Conservation (phyloP, 129 eudicot species). For the Flaveria ramosissima region DNA sequence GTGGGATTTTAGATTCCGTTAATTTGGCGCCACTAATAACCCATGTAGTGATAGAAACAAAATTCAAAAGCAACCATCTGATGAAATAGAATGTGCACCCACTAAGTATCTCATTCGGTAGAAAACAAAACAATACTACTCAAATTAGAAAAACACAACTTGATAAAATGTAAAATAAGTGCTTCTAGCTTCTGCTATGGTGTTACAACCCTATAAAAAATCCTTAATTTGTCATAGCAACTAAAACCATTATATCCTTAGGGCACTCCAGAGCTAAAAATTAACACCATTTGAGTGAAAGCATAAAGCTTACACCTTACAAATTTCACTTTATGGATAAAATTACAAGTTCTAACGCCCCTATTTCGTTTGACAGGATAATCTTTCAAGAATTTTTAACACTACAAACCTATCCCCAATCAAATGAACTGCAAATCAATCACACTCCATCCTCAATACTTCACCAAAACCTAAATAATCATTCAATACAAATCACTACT, state of each 20-base stretch:
- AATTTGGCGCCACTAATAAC: background rate
- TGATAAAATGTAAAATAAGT: background rate
- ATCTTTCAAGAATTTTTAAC: background rate
- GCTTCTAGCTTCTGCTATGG: background rate
- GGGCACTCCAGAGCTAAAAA: background rate
- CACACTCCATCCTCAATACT: background rate
- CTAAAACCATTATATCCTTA: background rate
- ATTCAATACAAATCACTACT: background rate
- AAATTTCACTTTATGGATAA: background rate
- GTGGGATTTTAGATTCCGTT: background rate
- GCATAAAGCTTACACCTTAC: slow-evolving; percentile 4
- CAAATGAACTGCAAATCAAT: slow-evolving; percentile 8
- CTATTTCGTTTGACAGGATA: no score
- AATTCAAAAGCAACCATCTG: background rate
- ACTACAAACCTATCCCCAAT: background rate
- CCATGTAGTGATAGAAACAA: background rate
- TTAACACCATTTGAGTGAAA: background rate
- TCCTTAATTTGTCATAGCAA: no score
- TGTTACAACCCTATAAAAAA: no score
- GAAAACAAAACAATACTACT: background rate
- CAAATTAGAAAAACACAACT: background rate
- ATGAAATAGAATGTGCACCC: no score
- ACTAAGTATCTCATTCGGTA: background rate
- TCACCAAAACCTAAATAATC: background rate
- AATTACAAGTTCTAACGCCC: background rate